Conservation (phyloP, 352 stramenopile genomes). For the Pythium diclinum region DNA sequence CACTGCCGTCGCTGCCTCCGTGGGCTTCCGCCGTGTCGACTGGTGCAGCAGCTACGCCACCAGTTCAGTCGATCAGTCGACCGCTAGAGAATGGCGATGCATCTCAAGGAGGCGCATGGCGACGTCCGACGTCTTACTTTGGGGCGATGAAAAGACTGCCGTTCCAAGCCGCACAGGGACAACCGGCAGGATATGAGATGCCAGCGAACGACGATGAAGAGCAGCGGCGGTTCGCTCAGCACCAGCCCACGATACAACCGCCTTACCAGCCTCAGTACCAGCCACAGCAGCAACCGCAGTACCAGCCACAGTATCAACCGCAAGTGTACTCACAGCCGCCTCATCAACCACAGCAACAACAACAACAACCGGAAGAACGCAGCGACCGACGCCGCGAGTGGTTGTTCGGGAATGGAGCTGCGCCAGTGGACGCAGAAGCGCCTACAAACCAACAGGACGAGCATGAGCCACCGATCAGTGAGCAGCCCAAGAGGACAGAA, state of each 20-base stretch:
- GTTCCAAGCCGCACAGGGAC: not conserved
- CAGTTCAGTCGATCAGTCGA: slow-evolving; percentile 2
- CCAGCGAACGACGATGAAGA: slow-evolving; percentile 14
- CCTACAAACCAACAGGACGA: not conserved
- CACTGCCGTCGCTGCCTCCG: slow-evolving; percentile 45
- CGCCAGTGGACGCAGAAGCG: not conserved
- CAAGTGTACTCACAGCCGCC: not conserved
- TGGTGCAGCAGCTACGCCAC: not conserved
- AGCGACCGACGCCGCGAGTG: not conserved
- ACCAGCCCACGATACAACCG: not conserved
- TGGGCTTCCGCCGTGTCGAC: slow-evolving; percentile 28
- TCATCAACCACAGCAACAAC: not conserved
- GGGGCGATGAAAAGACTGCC: slow-evolving; percentile 42
- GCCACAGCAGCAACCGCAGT: not conserved
- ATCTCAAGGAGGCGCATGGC: slow-evolving; percentile 26
- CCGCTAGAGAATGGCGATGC: slow-evolving; percentile 2
- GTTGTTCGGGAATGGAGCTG: slow-evolving; percentile 1
- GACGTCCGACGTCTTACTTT: slow-evolving; percentile 52
- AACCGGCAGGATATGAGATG: not conserved
- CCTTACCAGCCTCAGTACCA: not conserved
- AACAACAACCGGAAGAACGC: not conserved
- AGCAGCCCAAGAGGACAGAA: not conserved
- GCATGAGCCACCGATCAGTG: not conserved
- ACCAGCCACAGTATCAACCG: not conserved
- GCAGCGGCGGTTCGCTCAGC: not conserved